These are phyloP conservation scores for Aspergillus uvarum DNA, from an alignment of 2,329 filamentous ascomycete species.

Conservation along the genomic window DNA sequence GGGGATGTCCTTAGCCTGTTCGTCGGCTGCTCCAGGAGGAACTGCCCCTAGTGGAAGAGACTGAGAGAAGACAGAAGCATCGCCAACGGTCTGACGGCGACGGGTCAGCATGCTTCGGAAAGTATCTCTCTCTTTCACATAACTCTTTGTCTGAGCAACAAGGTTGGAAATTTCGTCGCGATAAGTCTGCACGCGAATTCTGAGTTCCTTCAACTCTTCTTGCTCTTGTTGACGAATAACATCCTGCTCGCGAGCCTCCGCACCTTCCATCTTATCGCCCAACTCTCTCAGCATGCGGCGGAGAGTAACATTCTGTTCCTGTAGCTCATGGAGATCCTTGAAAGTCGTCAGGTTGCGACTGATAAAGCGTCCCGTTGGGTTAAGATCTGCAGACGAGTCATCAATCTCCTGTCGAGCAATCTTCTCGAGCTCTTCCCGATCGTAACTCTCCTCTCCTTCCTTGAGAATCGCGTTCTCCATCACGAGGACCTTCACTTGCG, in stretches of 20 bases:
- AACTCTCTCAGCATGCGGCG: slow-evolving; percentile 80
- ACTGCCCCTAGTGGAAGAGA: slow-evolving; percentile 60
- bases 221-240: slow-evolving; percentile 56
- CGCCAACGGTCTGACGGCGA: slow-evolving; percentile 60
- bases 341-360: slow-evolving; percentile 87
- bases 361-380: slow-evolving; percentile 84
- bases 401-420: slow-evolving; percentile 76
- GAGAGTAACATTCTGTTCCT: slow-evolving; percentile 83
- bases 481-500: slow-evolving; percentile 85
- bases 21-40: slow-evolving; percentile 47
- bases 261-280: slow-evolving; percentile 85
- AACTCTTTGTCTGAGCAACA: slow-evolving; percentile 81
- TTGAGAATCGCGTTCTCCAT: slow-evolving; percentile 76
- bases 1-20: slow-evolving; percentile 54
- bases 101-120: slow-evolving; percentile 92
- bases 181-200: slow-evolving; percentile 72
- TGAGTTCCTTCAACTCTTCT: slow-evolving; percentile 70
- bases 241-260: slow-evolving; percentile 69
- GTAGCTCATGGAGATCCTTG: slow-evolving; percentile 78
- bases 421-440: slow-evolving; percentile 72
- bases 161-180: slow-evolving; percentile 83
- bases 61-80: slow-evolving; percentile 67
- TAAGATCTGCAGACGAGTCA: slow-evolving; percentile 69
- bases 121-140: slow-evolving; percentile 94
- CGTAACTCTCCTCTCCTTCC: slow-evolving; percentile 75